Evolutionary conservation across 2,329 filamentous ascomycete genomes (phyloP), one percentile per base, ranked within the genome.

Genomic region (Venturiaceae sp.): DNA sequence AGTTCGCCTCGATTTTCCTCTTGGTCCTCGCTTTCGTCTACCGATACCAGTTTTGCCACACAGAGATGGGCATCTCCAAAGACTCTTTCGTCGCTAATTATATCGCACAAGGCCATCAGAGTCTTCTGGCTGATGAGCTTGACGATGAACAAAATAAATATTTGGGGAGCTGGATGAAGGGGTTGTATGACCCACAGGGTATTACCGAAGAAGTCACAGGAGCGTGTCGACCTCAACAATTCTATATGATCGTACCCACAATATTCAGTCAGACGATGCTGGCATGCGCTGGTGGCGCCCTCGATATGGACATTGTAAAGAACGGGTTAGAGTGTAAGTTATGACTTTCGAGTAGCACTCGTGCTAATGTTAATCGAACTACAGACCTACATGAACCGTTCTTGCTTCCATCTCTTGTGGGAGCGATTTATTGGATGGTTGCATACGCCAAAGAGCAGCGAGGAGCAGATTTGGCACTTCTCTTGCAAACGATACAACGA

Each of bases 131-230:
- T 13, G 80, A 83, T 14, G 82, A 88, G 34, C 70, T 92, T 26
- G 81, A 79, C 0, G 80, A 83, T 61, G 86, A 92, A 65, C 80
- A 83, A 64, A 79, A 80, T 44, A 80, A 75, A 3, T 84, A 90
- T 63, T 74, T 94, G 0, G 80, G 80, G 47, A 84, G 83, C 30
- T 95, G 90, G 89, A 84, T 92, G 23, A 83, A 83, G 32, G 88
- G 87, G 0, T 79, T 95, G 2, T 92, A 90, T 64, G 85, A 89
- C 62, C 83, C 81, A 7, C 88, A 92, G 64, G 87, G 87, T 0
- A 81, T 94, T 3, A 84, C 84, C 7, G 89, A 94, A 65, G 89
- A 92, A 60, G 75, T 92, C 7, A 89, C 92, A 82, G 85, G 87
- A 8, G 87, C 87, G 1, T 94, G 89, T 64, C 84, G 86, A 1